Base-by-base conservation (phyloP, 139 green algal species). In the Chlamydomonas sphaeroides region DNA sequence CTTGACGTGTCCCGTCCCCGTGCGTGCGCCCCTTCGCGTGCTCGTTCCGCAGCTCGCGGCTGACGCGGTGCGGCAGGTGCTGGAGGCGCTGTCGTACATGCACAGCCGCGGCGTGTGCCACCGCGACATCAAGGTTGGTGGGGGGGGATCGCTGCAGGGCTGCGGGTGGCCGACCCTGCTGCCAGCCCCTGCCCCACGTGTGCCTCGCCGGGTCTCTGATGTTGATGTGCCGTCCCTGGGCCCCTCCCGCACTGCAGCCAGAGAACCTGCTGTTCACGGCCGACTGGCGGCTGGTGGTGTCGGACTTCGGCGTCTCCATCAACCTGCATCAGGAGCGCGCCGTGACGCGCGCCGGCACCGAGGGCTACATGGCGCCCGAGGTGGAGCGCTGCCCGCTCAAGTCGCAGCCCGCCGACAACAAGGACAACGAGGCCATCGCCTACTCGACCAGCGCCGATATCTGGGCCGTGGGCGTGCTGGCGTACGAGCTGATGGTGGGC, bases 41-140 rank as follows among this genome's bases (percentile, higher is more conserved):
- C n/a, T n/a, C n/a, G n/a, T n/a, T n/a, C n/a, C n/a, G n/a, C n/a
- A n/a, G n/a, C n/a, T n/a, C n/a, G 80, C 83, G 30, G 72, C 79
- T 48, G 69, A 67, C 59, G 85, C 87, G 68, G 65, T 89, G 49
- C 79, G 79, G 38, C 85, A 80, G 21, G 85, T 89, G 68, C 74
- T 89, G 62, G 61, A 80, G 2, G 85, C 85, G 20, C 61, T 89
- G 75, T 3, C 30, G 1, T 80, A 70, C 57, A n/a, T 80, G 59
- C 74, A 80, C 74, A 48, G 41, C n/a, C 57, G 11, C 32, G 74
- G 74, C 41, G 6, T 80, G 1, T 80, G 74, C 74, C 74, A 80
- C 74, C 38, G 73, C 21, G 73, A 80, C 30, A 70, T 80, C 59
- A 80, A 80, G 73, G 72, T 79, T 21, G 8, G 59, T 30, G 17